A percentile compares a stretch with the other conserved stretches of the same genome.
Evolutionary conservation across 1,139 yeast species (phyloP).

Genomic region (Saccharomyces hybrid): DNA sequence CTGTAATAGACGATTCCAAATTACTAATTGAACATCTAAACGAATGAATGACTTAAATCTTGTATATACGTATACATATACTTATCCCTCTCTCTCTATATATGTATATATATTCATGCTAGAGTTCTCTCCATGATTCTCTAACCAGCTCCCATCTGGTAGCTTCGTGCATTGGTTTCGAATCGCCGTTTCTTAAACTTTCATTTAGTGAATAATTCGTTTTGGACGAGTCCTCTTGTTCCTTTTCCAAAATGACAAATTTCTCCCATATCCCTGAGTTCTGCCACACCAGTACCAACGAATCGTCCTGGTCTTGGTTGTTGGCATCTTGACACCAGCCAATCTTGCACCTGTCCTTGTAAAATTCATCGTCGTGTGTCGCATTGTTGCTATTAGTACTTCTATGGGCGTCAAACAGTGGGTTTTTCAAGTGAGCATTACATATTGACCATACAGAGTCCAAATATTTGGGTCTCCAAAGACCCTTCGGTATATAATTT

Average conservation of each 20-base stretch:
- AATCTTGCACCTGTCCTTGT: conserved; percentile 28
- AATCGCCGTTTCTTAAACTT: conserved; percentile 14
- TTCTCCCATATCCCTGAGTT: conserved; percentile 76
- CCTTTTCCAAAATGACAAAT: conserved; percentile 56
- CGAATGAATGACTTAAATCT: neutral
- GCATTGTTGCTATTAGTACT: conserved; percentile 12
- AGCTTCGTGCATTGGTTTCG: conserved; percentile 18
- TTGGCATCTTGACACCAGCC: conserved; percentile 28
- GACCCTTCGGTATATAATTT: conserved; percentile 46
- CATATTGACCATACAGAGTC: conserved; percentile 88
- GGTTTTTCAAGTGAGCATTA: conserved; percentile 52
- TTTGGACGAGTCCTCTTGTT: conserved; percentile 7
- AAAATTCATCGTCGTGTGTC: conserved; percentile 12
- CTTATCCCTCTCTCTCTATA: neutral
- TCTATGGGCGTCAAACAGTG: conserved; percentile 9
- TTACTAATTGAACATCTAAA: neutral
- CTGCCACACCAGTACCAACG: conserved; percentile 75
- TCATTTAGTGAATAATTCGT: conserved; percentile 13
- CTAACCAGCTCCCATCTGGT: conserved; percentile 54
- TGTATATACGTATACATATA: neutral
- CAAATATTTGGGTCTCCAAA: conserved; percentile 62
- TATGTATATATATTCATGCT: conserved; percentile 1
- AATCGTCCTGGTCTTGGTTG: conserved; percentile 36
- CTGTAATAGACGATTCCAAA: neutral
- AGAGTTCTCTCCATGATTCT: conserved; percentile 61